phyloP scores from a whole-genome alignment of 225 moss, liverwort and hornwort species.

The Pleurozium schreberi region DNA sequence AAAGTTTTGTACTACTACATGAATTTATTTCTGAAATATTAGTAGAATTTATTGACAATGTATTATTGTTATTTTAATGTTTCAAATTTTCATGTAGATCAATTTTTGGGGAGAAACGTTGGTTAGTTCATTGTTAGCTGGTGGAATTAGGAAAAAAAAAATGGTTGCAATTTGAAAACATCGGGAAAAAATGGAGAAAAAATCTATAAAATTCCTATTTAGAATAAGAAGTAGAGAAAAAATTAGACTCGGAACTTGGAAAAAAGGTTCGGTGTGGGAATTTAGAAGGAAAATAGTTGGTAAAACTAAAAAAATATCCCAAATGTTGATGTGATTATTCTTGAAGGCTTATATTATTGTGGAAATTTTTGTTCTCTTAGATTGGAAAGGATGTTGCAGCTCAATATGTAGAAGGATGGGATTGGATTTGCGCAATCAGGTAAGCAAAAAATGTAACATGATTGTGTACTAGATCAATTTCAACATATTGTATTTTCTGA shows the following conservation, averaged over 20 bases:
- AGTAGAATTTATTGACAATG: not conserved
- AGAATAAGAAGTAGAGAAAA: too few species aligned
- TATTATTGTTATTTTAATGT: not conserved
- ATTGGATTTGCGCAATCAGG: slow-evolving; percentile 84
- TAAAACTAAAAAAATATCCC: too few species aligned
- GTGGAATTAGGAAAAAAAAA: too few species aligned
- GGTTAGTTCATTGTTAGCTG: too few species aligned
- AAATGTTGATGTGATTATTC: not conserved
- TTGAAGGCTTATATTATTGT: not conserved
- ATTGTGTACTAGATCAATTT: not conserved
- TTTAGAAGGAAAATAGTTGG: too few species aligned
- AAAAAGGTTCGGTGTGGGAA: too few species aligned
- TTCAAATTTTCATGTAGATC: not conserved
- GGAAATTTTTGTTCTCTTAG: not conserved
- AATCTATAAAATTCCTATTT: too few species aligned
- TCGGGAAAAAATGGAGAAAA: too few species aligned
- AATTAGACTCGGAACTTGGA: too few species aligned
- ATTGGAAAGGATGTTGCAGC: slow-evolving; percentile 90
- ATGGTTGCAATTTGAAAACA: too few species aligned
- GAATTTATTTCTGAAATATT: not conserved
- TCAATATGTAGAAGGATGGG: slow-evolving; percentile 94
- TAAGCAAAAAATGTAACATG: not conserved
- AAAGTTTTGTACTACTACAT: not conserved
- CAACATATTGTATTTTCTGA: not conserved
- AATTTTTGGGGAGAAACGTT: too few species aligned